Percentiles rank a stretch among this genome's conserved stretches.
Evolutionary conservation across 75 land plant species (phyloP).

Genomic region (Cunninghamia lanceolata): DNA sequence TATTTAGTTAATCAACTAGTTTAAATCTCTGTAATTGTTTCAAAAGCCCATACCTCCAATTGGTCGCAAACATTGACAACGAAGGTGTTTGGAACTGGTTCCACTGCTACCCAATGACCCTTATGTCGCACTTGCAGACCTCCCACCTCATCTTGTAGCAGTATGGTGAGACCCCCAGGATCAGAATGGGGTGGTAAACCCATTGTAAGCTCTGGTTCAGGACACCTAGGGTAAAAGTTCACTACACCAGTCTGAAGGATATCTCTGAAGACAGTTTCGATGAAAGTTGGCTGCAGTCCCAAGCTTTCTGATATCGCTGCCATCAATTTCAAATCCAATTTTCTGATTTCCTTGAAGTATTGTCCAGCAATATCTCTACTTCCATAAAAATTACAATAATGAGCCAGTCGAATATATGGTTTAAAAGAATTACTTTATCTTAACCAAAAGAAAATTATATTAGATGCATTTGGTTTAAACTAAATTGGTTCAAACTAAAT

Average conservation of each 20-base stretch:
- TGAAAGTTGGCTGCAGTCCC: slow-evolving; percentile 43
- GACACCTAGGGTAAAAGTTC: slow-evolving; percentile 72
- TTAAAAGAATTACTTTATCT: not conserved
- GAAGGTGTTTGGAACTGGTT: slow-evolving; percentile 50
- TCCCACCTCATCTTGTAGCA: slow-evolving; percentile 41
- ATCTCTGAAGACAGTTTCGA: slow-evolving; percentile 36
- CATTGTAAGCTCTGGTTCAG: slow-evolving; percentile 61
- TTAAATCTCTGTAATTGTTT: too few species aligned
- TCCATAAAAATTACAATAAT: not conserved
- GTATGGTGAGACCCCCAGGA: slow-evolving; percentile 38
- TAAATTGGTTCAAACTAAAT: too few species aligned
- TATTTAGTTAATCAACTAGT: too few species aligned
- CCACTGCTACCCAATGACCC: slow-evolving; percentile 49
- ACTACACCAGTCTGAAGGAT: slow-evolving; percentile 42
- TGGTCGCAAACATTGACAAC: slow-evolving; percentile 50
- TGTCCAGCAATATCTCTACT: slow-evolving; percentile 36
- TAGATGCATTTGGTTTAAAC: too few species aligned
- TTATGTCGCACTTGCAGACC: slow-evolving; percentile 60
- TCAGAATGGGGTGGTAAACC: slow-evolving; percentile 61
- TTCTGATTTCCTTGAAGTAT: slow-evolving; percentile 34
- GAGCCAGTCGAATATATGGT: not conserved
- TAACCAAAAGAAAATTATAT: not conserved
- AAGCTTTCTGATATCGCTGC: slow-evolving; percentile 56
- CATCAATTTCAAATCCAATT: slow-evolving; percentile 29
- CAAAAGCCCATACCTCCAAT: slow-evolving; percentile 38